Evolutionary conservation across 352 stramenopile species (phyloP), one percentile per base, ranked within the genome.

Genomic region (Poterioochromonas sp.): DNA sequence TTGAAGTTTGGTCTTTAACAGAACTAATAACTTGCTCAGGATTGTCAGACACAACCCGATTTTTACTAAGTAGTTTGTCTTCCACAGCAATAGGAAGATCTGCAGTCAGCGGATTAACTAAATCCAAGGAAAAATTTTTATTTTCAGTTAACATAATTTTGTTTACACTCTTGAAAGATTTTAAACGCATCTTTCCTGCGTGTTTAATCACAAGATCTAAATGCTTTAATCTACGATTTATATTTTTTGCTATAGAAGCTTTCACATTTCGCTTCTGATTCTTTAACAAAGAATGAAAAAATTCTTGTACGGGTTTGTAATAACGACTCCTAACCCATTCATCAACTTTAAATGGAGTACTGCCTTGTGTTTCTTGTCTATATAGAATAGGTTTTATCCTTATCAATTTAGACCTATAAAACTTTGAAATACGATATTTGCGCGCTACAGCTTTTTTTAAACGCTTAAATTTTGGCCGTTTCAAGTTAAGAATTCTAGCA

Each of bases 61-160:
- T 68, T 68, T 68, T 68, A 68, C 58, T 68, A 68, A 68, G 58
- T 68, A 68, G 58, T 68, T 68, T 68, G 58, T 68, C 58, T 68
- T 68, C 58, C 58, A 68, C 58, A 68, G 58, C 58, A 68, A 68
- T 68, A 68, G 58, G 58, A 68, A 68, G 58, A 68, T 68, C 58
- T 68, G 58, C 58, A 68, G 58, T 68, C 58, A 68, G 58, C 58
- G 58, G 58, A 68, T 68, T 68, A 68, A 68, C 58, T 68, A 68
- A 68, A 68, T 68, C 58, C 58, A 68, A 68, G 58, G 58, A 68
- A 68, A 68, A 68, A 68, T 68, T 68, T 68, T 68, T 68, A 68
- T 68, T 68, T 68, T 68, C 58, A 68, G 58, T 68, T 68, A 68
- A 68, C 58, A 68, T 68, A 68, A 68, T 68, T 68, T 68, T 68